A percentile compares a stretch with the other conserved stretches of the same genome.
phyloP scores from a whole-genome alignment of 331 rosid genomes.

The Malus hybrid region DNA sequence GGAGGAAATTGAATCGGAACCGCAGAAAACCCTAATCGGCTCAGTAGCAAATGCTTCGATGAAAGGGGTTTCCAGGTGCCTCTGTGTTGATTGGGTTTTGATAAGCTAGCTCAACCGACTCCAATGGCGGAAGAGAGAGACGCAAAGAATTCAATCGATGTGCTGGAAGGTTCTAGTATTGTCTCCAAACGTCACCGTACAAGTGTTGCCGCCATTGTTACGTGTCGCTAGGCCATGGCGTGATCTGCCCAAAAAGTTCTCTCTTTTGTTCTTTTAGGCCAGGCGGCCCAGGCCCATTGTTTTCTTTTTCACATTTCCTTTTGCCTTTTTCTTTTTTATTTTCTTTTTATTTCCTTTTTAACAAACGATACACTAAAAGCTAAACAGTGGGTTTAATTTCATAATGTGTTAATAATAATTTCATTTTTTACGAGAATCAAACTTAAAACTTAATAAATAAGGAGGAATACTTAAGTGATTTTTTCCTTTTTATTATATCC shows the following conservation, averaged over 20 bases:
- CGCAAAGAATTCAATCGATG: not conserved
- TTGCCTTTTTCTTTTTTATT: too few species aligned
- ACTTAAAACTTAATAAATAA: too few species aligned
- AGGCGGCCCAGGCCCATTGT: too few species aligned
- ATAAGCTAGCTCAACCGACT: not conserved
- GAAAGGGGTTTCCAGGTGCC: not conserved
- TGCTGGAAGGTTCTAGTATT: not conserved
- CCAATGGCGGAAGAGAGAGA: not conserved
- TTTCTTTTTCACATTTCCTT: too few species aligned
- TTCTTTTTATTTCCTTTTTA: too few species aligned
- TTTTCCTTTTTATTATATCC: too few species aligned
- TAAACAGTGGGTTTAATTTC: fast-evolving
- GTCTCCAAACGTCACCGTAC: not conserved
- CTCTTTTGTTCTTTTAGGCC: not conserved
- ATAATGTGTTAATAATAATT: too few species aligned
- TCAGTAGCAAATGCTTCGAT: not conserved
- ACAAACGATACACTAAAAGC: too few species aligned
- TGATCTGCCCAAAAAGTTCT: too few species aligned
- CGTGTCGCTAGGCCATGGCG: not conserved
- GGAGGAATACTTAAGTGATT: too few species aligned
- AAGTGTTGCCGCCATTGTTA: not conserved
- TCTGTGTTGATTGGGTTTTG: not conserved
- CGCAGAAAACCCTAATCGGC: conserved; percentile 3
- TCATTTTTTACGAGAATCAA: fast-evolving
- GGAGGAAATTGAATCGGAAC: not conserved